Base-by-base conservation (phyloP, 2,329 filamentous ascomycete species). In the Fusarium agapanthi region DNA sequence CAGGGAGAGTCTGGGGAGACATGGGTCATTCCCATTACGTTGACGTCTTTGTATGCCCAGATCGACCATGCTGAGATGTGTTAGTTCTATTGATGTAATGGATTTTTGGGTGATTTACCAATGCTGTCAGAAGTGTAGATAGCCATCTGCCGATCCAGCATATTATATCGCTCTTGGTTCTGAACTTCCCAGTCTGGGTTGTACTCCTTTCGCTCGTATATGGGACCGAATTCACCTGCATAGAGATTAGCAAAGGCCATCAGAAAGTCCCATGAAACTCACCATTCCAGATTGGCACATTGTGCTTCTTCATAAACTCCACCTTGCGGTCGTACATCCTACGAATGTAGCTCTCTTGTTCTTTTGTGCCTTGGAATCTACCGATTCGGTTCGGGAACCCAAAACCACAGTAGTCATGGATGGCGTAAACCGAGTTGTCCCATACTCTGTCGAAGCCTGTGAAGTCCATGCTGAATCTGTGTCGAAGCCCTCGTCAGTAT, bases 11-110 rank as follows among this genome's bases (percentile, higher is more conserved):
- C 76, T 0, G 84, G 83, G 22, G 80, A 80, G 2, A 85, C 81
- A 60, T 87, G 84, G 1, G 87, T 82, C 86, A 89, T 88, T 7
- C 87, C 87, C 79, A 88, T 86, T 28, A 86, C 81, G 1, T 87
- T 86, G 61, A 89, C 84, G 69, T 89, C 87, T 76, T 89, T 89
- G 78, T 88, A 89, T 1, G 86, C 78, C 87, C 87, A 89, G 71
- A 91, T 91, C 20, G 81, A 86, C 89, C 88, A 91, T 48, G 86
- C 63, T 82, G 18, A 15, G 7, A 3, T 7, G 6, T 6, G 14
- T 70, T 13, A 67, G 47, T 7, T 3, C 15, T 9, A 2, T 26
- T 6, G 5, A 3, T 6, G 7, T 6, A 80, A 12, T 4, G 1
- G 0, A 30, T 9, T 3, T 12, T 14, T 6, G 6, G 9, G 7